A percentile compares a stretch with the other conserved stretches of the same genome.
These are phyloP conservation scores for Sclerotinia borealis DNA, from an alignment of 2,329 filamentous ascomycete genomes.

Conservation along the genomic window DNA sequence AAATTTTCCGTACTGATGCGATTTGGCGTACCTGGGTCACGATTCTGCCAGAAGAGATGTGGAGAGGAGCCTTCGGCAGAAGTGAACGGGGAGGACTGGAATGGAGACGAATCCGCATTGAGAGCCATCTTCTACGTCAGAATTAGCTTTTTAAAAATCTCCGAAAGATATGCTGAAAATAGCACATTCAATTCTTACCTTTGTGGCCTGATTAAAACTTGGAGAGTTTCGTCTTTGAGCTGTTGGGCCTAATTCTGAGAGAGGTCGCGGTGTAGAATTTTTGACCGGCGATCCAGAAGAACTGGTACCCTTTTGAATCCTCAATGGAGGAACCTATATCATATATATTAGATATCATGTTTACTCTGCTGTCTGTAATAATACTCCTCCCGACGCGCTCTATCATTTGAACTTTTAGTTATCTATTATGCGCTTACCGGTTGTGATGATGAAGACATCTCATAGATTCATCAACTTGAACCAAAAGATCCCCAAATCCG, in stretches of 20 bases:
- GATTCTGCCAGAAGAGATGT: conserved; percentile 82
- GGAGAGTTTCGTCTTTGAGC: conserved; percentile 88
- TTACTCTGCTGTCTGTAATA: neutral
- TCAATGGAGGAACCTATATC: conserved; percentile 64
- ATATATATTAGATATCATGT: conserved; percentile 4
- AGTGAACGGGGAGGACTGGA: conserved; percentile 73
- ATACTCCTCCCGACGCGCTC: neutral
- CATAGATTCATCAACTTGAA: conserved; percentile 6
- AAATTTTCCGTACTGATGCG: conserved; percentile 65
- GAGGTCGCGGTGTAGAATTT: conserved; percentile 61
- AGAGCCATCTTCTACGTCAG: conserved; percentile 56
- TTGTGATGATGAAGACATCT: conserved; percentile 27
- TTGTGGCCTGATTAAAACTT: conserved; percentile 71
- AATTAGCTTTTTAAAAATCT: conserved; percentile 28
- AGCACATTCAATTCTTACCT: conserved; percentile 46
- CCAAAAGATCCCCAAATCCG: neutral
- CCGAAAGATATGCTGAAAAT: conserved; percentile 20
- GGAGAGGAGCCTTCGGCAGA: conserved; percentile 61
- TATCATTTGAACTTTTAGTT: too few relatives aligned
- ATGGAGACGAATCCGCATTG: conserved; percentile 71
- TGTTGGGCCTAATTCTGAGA: conserved; percentile 83
- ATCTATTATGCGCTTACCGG: conserved; percentile 19
- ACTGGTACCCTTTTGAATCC: conserved; percentile 66
- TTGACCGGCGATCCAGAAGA: conserved; percentile 54
- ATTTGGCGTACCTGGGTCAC: conserved; percentile 61